Evolutionary conservation across 371 early-diverging fungal genomes (phyloP).

Genomic region (Smittium mucronatum): DNA sequence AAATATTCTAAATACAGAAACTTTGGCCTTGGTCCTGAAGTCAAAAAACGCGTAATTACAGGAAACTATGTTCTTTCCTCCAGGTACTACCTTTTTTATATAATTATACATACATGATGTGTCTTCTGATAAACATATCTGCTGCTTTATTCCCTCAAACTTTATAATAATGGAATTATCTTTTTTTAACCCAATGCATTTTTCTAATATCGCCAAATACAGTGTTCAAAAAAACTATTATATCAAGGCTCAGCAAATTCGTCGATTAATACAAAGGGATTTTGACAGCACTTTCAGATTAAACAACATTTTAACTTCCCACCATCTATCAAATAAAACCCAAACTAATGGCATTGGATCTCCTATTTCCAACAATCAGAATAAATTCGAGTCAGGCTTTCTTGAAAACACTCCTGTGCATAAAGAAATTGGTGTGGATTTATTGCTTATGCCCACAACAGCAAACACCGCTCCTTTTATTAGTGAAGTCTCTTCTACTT

Average conservation of each 20-base stretch:
- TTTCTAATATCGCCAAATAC: too few relatives aligned
- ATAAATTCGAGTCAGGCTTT: too few relatives aligned
- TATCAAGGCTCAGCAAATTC: conserved; percentile 62
- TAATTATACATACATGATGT: too few relatives aligned
- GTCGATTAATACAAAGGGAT: conserved; percentile 63
- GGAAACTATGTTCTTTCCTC: conserved; percentile 75
- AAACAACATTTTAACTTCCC: conserved; percentile 38
- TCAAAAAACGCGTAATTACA: conserved; percentile 62
- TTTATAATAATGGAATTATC: too few relatives aligned
- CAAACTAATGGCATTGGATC: not conserved
- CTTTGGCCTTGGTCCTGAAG: conserved; percentile 68
- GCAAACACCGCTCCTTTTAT: conserved; percentile 43
- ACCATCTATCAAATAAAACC: too few relatives aligned
- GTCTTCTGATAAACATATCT: too few relatives aligned
- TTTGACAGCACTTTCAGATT: conserved; percentile 56
- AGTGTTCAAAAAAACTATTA: conserved; percentile 48
- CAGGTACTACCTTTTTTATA: conserved; percentile 36
- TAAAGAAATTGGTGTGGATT: conserved; percentile 35
- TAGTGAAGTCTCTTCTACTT: conserved; percentile 9
- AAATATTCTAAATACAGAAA: conserved; percentile 50
- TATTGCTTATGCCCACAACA: conserved; percentile 57
- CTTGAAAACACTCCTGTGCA: too few relatives aligned
- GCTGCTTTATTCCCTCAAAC: too few relatives aligned
- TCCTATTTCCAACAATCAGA: not conserved
- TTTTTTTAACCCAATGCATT: too few relatives aligned